Conservation (phyloP, 192 early-diverging fungal species). For the Backusella macrospora region DNA sequence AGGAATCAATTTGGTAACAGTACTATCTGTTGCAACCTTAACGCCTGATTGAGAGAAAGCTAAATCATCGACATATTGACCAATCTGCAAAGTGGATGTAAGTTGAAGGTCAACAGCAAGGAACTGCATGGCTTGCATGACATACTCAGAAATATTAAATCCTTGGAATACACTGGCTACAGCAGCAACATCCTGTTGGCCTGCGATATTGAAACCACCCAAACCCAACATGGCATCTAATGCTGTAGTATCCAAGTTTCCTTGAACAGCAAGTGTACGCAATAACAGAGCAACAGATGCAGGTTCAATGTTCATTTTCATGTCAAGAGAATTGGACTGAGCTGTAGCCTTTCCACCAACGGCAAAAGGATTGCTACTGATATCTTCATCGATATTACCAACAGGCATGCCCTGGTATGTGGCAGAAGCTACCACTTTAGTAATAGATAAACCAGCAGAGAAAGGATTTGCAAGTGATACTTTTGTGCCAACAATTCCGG, state of each 20-base stretch:
- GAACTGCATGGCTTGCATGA: conserved; percentile 47
- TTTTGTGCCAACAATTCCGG: conserved; percentile 43
- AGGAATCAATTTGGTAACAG: conserved; percentile 52
- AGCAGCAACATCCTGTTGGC: conserved; percentile 25
- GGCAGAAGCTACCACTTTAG: conserved; percentile 46
- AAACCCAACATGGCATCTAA: conserved; percentile 47
- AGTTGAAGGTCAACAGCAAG: conserved; percentile 53
- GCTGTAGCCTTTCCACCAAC: conserved; percentile 45
- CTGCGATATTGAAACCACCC: conserved; percentile 38
- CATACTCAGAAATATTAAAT: conserved; percentile 50
- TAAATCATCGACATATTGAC: conserved; percentile 51
- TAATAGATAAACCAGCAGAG: conserved; percentile 47
- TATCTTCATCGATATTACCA: conserved; percentile 48
- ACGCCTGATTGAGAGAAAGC: conserved; percentile 44
- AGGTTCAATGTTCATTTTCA: conserved; percentile 55
- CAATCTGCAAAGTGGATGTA: conserved; percentile 47
- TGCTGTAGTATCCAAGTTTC: conserved; percentile 45
- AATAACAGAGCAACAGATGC: conserved; percentile 49
- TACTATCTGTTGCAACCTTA: conserved; percentile 47
- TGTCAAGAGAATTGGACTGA: conserved; percentile 33
- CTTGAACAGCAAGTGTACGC: conserved; percentile 43
- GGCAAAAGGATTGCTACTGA: conserved; percentile 42
- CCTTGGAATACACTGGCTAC: conserved; percentile 38
- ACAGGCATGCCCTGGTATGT: conserved; percentile 42
- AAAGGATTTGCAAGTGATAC: conserved; percentile 59